Base-by-base conservation (phyloP, 2,329 filamentous ascomycete genomes). In the Xylariales sp. region DNA sequence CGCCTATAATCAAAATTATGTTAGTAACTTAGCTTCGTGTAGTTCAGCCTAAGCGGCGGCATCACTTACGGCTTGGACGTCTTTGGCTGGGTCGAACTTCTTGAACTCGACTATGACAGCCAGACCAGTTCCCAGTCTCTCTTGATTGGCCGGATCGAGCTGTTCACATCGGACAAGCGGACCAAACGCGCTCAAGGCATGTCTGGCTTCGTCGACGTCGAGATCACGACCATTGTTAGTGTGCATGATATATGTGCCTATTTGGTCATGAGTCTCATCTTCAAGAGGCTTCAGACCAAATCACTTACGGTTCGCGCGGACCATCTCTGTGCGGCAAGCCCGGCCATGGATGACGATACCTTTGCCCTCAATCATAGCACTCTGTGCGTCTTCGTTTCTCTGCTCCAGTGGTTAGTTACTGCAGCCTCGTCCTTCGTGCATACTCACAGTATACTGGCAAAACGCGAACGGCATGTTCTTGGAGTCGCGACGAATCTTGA, bases 381-480 rank as follows among this genome's bases (percentile, higher is more conserved):
- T 50, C 14, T 66, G 55, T 2, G 80, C 78, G 52, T 78, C 63
- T 0, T 64, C 56, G 22, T 69, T 62, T 10, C 64, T 68, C 76
- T 80, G 46, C 19, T 21, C 9, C 12, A 3, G 8, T 14, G 42
- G 36, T 69, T 40, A 66, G 55, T 36, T 9, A 37, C 14, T 4
- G 5, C 2, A 22, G 7, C 18, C 39, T 4, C 4, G 12, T n/a
- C 6, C 9, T 15, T 3, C n/a, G n/a, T n/a, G n/a, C n/a, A 18
- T 24, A 61, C 73, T 65, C 54, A 80, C 79, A 2, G 74, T 80
- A 51, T 69, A 84, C 51, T 84, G 80, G 16, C 71, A 73, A 49
- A 84, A 84, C 0, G 78, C 79, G 52, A 78, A 81, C 0, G 80
- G 80, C 74, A 83, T 81, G 28, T 74, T 66, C 11, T 59, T 59